These are phyloP conservation scores for Botryotinia narcissicola DNA, from an alignment of 2,329 filamentous ascomycete genomes.

Conservation along the genomic window DNA sequence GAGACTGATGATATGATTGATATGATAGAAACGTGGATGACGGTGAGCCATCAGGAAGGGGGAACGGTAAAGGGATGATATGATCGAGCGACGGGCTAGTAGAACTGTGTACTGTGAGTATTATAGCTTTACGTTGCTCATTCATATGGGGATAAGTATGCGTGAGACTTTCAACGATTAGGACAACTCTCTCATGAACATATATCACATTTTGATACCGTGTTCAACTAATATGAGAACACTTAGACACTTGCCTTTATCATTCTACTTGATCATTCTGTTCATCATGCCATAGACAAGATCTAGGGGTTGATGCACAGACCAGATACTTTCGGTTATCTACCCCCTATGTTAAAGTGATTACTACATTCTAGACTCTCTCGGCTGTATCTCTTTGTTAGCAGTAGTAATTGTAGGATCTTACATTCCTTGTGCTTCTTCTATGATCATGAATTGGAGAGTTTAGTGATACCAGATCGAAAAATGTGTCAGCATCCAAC, in stretches of 20 bases:
- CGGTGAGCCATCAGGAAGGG: neutral
- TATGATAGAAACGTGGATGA: neutral
- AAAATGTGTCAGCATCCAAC: neutral
- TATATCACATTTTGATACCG: neutral
- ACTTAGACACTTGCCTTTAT: neutral
- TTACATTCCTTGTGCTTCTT: neutral
- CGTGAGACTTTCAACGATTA: neutral
- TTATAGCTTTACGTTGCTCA: neutral
- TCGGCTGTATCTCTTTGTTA: neutral
- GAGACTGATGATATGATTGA: neutral
- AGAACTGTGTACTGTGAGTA: neutral
- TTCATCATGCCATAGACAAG: neutral
- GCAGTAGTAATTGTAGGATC: neutral
- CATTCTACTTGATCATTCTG: neutral
- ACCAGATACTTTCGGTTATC: neutral
- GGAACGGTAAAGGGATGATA: neutral
- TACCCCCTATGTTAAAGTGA: neutral
- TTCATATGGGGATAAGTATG: neutral
- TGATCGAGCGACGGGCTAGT: neutral
- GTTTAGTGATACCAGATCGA: neutral
- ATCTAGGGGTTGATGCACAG: neutral
- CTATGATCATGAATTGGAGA: too few relatives aligned
- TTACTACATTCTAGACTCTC: neutral
- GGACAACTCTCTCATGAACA: too few relatives aligned
- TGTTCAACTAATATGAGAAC: neutral